Evolutionary conservation across 495 filamentous ascomycete species (phyloP), one percentile per base, ranked within the genome.

Genomic region (Lindgomyces ingoldianus): DNA sequence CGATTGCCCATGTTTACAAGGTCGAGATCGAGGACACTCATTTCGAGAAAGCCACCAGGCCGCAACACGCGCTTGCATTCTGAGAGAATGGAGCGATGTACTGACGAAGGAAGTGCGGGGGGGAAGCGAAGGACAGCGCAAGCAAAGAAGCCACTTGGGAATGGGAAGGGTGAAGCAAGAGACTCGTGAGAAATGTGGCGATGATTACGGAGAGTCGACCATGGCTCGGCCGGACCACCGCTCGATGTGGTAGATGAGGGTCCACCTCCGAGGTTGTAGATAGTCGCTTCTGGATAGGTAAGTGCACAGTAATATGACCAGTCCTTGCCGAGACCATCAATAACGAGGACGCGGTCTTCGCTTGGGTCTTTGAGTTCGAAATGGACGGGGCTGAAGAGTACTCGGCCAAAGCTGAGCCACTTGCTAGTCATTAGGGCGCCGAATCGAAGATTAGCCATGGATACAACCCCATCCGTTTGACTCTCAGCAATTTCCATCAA

Each of bases 301-400:
- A 96, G 82, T 14, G 94, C 91, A 51, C 90, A 93, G 74, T 96
- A 98, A 76, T 95, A 98, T 2, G 93, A 96, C 95, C 95, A 99
- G 74, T 99, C 95, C 66, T 81, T 90, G 49, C 88, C 90, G 27
- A 98, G 84, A 11, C 95, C 95, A 74, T 99, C 94, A 42, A 99
- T 82, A 21, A 99, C 89, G 16, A 99, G 82, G 30, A 99, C 82
- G 21, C 83, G 75, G 29, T 85, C 82, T 27, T 85, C 75, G 14
- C 73, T 73, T 16, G 74, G 78, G 18, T 81, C 72, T 30, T 82
- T 74, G 36, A 96, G 82, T 55, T 90, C 88, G 24, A 89, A 87
- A 59, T 95, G 89, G 18, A 91, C 90, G 3, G 95, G 94, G 68
- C 90, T 95, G 77, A 99, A 96, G 9, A 99, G 83, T 0, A 98